Base-by-base conservation (phyloP, 208 protist species). In the Crithidia mellificae region DNA sequence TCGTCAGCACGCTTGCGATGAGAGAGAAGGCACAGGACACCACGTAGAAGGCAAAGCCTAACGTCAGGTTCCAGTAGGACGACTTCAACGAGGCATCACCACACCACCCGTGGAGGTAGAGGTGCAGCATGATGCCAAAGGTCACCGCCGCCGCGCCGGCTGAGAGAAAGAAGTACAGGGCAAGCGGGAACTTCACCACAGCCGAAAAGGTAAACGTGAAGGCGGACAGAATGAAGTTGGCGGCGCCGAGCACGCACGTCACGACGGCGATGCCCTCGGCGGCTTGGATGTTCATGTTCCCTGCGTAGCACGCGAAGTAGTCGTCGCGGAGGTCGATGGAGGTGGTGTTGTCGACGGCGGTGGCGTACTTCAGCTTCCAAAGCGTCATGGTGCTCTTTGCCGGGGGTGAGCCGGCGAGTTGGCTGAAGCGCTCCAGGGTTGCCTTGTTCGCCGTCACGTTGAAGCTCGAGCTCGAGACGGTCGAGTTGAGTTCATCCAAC, bases 51-150 rank as follows among this genome's bases (percentile, higher is more conserved):
- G 51, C 25, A 34, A 83, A 58, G 17, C 78, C 78, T 2, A 41
- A 2, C 11, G 54, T 67, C 34, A 77, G 17, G 36, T 46, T 56
- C 76, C 73, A 83, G 14, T 62, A 47, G 7, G 32, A 27, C 2
- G 30, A 36, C 52, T 77, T 76, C 20, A 80, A 20, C 6, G 67
- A 53, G 46, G 46, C 38, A 6, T 50, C 46, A 7, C 8, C 46
- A 49, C 84, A 89, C 84, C 84, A 89, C 11, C 65, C 66, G 20
- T 74, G 52, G 17, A 80, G 59, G 64, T 84, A 89, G 39, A 81
- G 77, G 17, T 80, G 25, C 5, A 82, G 55, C 25, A 80, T 38
- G 2, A 84, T 19, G 39, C 61, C 64, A 41, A 80, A 58, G 12
- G 78, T 74, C 19, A 65, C 66, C 9, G 61, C 70, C 32, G 67